Base-by-base conservation (phyloP, 495 filamentous ascomycete species). In the Podospora didyma region DNA sequence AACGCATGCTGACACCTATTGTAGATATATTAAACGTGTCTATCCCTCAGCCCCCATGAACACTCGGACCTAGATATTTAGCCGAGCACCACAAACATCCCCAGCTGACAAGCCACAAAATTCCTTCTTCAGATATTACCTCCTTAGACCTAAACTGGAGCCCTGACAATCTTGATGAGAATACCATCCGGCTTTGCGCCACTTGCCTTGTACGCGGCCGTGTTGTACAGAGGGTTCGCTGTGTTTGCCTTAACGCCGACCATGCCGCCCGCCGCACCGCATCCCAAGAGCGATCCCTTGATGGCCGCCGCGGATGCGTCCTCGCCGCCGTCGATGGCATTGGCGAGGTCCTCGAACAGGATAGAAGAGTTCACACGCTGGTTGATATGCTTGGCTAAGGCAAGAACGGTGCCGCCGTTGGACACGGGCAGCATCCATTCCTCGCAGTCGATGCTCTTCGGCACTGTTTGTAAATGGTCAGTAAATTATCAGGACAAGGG, bases 391-490 rank as follows among this genome's bases (percentile, higher is more conserved):
- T 63, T 63, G 49, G 44, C 56, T 2, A 57, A 53, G 9, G 53
- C 31, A 7, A 60, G 9, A 19, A 53, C 51, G 17, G 49, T 52
- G 31, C 45, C 45, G 21, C 19, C 45, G 10, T 3, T 6, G 6
- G 45, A 14, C 19, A 37, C 21, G 31, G 17, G 28, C 14, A 57
- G 22, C 17, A 35, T 21, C 49, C 49, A 61, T 54, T 61, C 51
- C 17, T 24, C 24, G 48, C 51, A 55, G 49, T 24, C 45, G 21
- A 16, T 21, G 20, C 48, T 39, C 70, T 62, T n/a, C 79, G 79
- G 34, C 77, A 86, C 67, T 86, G 26, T 31, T 31, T 31, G 26
- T 31, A 3, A 3, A 31, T 31, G 26, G 3, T 3, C 26, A 9
- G 4, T 9, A 9, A 4, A 31, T 31, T 31, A 31, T 3, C 26